phyloP scores from a whole-genome alignment of 768 basidiomycete species.

The Porpolomopsis calyptriformis region DNA sequence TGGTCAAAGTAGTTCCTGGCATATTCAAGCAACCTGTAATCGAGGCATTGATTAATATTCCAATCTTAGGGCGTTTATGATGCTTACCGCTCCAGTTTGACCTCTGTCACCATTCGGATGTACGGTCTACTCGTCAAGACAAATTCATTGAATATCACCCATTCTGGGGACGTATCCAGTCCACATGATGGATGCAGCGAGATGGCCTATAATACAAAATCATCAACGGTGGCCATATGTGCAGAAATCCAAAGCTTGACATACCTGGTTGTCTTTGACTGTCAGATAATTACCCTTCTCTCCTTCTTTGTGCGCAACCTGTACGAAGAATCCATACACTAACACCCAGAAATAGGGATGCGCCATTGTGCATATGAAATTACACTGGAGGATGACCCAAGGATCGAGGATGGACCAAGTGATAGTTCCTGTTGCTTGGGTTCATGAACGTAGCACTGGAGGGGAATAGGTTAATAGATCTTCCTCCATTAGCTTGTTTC shows the following conservation, averaged over 20 bases:
- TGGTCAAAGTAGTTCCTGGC: constrained; percentile 64
- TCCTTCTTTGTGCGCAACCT: constrained; percentile 89
- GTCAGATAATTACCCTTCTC: constrained; percentile 83
- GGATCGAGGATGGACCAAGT: too few relatives aligned
- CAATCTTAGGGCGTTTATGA: background rate
- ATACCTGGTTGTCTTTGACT: constrained; percentile 88
- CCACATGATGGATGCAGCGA: constrained; percentile 81
- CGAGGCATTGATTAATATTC: constrained; percentile 4
- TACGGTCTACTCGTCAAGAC: constrained; percentile 82
- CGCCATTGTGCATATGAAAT: too few relatives aligned
- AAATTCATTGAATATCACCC: constrained; percentile 92
- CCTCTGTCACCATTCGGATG: constrained; percentile 85
- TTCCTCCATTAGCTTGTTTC: too few relatives aligned
- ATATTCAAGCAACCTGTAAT: constrained; percentile 49
- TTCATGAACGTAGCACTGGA: too few relatives aligned
- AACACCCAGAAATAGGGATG: too few relatives aligned
- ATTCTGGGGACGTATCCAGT: constrained; percentile 77
- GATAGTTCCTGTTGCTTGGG: too few relatives aligned
- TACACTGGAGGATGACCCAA: too few relatives aligned
- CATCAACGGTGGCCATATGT: background rate
- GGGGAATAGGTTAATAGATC: too few relatives aligned
- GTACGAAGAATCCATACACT: constrained; percentile 96
- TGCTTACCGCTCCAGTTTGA: constrained; percentile 75
- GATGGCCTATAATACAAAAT: constrained; percentile 39
- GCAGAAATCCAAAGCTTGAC: constrained; percentile 11